These are phyloP conservation scores for Pseudogymnoascus pannorum DNA, from an alignment of 2,329 filamentous ascomycete species.

Conservation along the genomic window DNA sequence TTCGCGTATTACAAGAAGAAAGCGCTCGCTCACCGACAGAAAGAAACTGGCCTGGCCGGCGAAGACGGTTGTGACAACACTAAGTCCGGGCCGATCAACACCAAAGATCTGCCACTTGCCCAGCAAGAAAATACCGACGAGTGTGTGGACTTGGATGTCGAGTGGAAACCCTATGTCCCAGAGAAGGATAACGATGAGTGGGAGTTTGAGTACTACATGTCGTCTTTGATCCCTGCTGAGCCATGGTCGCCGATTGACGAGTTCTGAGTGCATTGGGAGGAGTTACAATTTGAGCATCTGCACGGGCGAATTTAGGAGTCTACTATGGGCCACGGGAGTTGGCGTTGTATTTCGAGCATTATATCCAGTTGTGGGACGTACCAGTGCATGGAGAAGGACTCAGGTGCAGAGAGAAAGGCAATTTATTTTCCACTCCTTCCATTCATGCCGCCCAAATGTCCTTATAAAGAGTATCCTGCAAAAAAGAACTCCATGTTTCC, in stretches of 20 bases:
- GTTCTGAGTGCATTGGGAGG: background rate
- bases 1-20: background rate
- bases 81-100: background rate
- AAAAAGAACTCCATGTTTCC: no score
- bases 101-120: background rate
- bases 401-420: background rate
- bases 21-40: background rate
- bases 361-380: background rate
- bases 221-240: background rate
- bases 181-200: background rate
- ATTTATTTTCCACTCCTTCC: background rate
- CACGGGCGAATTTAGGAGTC: background rate
- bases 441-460: no score
- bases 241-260: background rate
- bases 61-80: background rate
- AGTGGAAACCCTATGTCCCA: background rate
- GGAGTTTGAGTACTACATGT: slow-evolving; percentile 2
- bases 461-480: no score
- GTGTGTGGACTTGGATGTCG: background rate
- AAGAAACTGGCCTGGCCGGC: background rate
- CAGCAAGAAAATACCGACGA: background rate
- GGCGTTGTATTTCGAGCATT: background rate
- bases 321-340: background rate
- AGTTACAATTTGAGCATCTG: background rate
- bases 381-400: background rate